phyloP scores from a whole-genome alignment of 129 eudicot genomes.

The Lonicera japonica region DNA sequence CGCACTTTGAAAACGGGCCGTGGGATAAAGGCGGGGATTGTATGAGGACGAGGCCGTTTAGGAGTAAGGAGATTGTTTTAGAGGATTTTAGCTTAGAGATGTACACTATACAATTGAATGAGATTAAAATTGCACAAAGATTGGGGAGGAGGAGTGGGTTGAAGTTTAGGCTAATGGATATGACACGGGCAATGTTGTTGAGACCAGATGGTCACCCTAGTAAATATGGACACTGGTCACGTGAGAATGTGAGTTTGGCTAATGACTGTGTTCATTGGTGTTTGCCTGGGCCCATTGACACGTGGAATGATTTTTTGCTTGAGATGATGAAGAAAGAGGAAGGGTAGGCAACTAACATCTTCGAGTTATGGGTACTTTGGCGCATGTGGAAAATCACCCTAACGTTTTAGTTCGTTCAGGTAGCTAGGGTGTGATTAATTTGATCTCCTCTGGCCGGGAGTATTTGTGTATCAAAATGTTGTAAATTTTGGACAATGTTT shows the following conservation, averaged over 20 bases:
- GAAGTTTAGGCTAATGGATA: conserved; percentile 46
- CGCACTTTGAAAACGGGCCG: conserved; percentile 68
- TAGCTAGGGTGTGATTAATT: too few species aligned
- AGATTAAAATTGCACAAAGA: conserved; percentile 44
- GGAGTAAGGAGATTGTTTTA: conserved; percentile 31
- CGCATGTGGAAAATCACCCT: too few species aligned
- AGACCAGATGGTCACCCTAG: conserved; percentile 92
- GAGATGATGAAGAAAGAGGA: conserved; percentile 52
- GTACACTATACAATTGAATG: conserved; percentile 59
- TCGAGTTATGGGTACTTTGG: too few species aligned
- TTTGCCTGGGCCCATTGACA: conserved; percentile 61
- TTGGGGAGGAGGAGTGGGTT: conserved; percentile 36
- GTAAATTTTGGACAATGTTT: too few species aligned
- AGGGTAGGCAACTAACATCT: too few species aligned
- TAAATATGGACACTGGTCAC: conserved; percentile 62
- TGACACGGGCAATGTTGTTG: conserved; percentile 48
- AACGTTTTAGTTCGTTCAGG: too few species aligned
- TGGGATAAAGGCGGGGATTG: conserved; percentile 93
- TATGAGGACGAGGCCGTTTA: conserved; percentile 48
- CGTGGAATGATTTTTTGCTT: conserved; percentile 53
- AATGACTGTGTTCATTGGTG: conserved; percentile 72
- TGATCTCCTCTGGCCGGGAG: too few species aligned
- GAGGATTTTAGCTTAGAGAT: conserved; percentile 44
- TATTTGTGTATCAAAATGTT: too few species aligned
- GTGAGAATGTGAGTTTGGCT: conserved; percentile 29